Percentiles rank a stretch among this genome's conserved stretches.
These are phyloP conservation scores for Orobanche coerulescens DNA, from an alignment of 257 asterid species.

Conservation along the genomic window DNA sequence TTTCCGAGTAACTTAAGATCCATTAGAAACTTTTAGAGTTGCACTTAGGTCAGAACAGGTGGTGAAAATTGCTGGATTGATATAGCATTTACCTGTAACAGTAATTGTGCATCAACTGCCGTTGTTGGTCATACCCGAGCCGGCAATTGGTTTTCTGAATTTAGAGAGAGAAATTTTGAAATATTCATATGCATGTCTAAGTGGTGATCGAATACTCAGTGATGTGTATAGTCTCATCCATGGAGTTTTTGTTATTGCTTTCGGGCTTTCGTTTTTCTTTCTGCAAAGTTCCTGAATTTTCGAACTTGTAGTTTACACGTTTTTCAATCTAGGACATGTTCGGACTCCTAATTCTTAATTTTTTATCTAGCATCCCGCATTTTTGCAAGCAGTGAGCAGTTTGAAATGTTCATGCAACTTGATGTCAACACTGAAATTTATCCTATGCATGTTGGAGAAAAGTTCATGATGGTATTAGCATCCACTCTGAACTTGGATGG, in stretches of 20 bases:
- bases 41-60: too few relatives aligned
- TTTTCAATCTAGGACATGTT: background rate
- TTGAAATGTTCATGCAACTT: constrained; percentile 73
- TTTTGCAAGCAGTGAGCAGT: constrained; percentile 77
- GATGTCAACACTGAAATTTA: constrained; percentile 72
- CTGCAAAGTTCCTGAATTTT: background rate
- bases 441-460: constrained; percentile 67
- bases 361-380: constrained; percentile 52
- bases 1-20: background rate
- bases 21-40: background rate
- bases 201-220: background rate
- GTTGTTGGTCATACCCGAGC: too few relatives aligned
- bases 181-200: background rate
- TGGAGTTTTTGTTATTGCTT: background rate
- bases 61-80: too few relatives aligned
- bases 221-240: background rate
- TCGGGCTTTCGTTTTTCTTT: background rate
- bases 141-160: too few relatives aligned
- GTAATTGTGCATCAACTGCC: too few relatives aligned
- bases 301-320: background rate
- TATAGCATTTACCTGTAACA: too few relatives aligned
- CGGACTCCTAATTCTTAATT: background rate
- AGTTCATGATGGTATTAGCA: constrained; percentile 82
- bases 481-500: constrained; percentile 94
- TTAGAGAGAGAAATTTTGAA: too few relatives aligned